Evolutionary conservation across 2,329 filamentous ascomycete species (phyloP).

Genomic region (Pseudocercospora cruenta): DNA sequence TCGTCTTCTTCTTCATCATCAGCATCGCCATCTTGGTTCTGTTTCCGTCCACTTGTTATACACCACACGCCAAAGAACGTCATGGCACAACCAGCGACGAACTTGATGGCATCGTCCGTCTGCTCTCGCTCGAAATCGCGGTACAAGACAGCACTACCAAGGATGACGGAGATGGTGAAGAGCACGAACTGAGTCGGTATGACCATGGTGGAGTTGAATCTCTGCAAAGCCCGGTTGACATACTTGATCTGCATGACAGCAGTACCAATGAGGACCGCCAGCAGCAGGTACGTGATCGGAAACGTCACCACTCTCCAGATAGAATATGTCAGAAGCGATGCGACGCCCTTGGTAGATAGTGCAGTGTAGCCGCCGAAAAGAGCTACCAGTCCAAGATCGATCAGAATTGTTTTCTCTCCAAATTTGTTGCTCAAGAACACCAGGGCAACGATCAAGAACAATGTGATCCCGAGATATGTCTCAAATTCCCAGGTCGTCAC

Average conservation of each 20-base stretch:
- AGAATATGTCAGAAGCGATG: slow-evolving; percentile 89
- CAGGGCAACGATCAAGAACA: slow-evolving; percentile 71
- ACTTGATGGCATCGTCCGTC: slow-evolving; percentile 74
- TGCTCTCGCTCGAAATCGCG: slow-evolving; percentile 89
- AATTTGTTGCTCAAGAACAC: slow-evolving; percentile 83
- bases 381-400: slow-evolving; percentile 90
- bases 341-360: slow-evolving; percentile 92
- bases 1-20: slow-evolving; percentile 43
- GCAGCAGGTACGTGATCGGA: slow-evolving; percentile 85
- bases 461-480: slow-evolving; percentile 81
- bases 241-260: slow-evolving; percentile 98
- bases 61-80: slow-evolving; percentile 98
- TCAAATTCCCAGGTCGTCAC: slow-evolving; percentile 90
- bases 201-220: slow-evolving; percentile 95
- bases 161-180: slow-evolving; percentile 93
- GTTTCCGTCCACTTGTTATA: slow-evolving; percentile 80
- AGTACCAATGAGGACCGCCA: slow-evolving; percentile 76
- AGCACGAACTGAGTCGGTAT: slow-evolving; percentile 97
- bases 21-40: slow-evolving; percentile 57
- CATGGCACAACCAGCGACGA: slow-evolving; percentile 84
- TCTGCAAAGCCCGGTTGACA: slow-evolving; percentile 84
- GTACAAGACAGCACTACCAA: slow-evolving; percentile 90
- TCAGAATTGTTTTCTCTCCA: slow-evolving; percentile 82
- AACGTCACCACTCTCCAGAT: slow-evolving; percentile 88
- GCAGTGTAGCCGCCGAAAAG: slow-evolving; percentile 99